These are phyloP conservation scores for Udeniomyces megalosporus DNA, from an alignment of 768 basidiomycete genomes.

Conservation along the genomic window DNA sequence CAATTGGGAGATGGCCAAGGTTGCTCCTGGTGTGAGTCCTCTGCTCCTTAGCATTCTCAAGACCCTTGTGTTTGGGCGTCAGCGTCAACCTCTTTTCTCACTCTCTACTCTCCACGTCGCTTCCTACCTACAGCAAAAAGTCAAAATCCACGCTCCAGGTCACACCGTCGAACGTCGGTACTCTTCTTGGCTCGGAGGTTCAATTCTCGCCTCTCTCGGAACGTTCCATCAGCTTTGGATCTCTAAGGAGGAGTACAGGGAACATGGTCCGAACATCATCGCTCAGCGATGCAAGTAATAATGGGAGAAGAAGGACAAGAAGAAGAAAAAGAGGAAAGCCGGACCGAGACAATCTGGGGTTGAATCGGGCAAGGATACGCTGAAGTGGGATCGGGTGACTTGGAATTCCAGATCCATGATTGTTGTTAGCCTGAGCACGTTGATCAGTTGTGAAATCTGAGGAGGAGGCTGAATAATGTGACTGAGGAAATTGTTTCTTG, in stretches of 20 bases:
- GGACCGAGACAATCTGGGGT: no score
- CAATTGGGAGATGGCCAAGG: conserved; percentile 51
- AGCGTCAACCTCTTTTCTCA: no score
- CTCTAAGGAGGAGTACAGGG: conserved; percentile 41
- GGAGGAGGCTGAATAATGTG: no score
- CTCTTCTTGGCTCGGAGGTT: conserved; percentile 89
- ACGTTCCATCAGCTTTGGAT: conserved; percentile 64
- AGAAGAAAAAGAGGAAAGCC: no score
- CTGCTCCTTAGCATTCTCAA: neutral
- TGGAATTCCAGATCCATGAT: no score
- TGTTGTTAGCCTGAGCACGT: no score
- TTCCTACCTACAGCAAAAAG: conserved; percentile 35
- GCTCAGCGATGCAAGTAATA: conserved; percentile 67
- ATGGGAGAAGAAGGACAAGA: neutral
- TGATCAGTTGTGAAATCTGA: no score
- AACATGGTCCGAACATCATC: conserved; percentile 68
- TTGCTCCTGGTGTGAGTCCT: conserved; percentile 57
- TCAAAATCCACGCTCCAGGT: conserved; percentile 83
- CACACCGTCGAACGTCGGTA: conserved; percentile 78
- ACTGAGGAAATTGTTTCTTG: no score
- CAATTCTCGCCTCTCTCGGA: conserved; percentile 81
- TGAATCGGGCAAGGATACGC: no score
- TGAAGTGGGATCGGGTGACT: no score
- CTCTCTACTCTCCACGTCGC: neutral
- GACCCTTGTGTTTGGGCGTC: no score